Evolutionary conservation across 2,329 filamentous ascomycete species (phyloP), one percentile per base, ranked within the genome.

Genomic region (Colletotrichum chlorophyti): DNA sequence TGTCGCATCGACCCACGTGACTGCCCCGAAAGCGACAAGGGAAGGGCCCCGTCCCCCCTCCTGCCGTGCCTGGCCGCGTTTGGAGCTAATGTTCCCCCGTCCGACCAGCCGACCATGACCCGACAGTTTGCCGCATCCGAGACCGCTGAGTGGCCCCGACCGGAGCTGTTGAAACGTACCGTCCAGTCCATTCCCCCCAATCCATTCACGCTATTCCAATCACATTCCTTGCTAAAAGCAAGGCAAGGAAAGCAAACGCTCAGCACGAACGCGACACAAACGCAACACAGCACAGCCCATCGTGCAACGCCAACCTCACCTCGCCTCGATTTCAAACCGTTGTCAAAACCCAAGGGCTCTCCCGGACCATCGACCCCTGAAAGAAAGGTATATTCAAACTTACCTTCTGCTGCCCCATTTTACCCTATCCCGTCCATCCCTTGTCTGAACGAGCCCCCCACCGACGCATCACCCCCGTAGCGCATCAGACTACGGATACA

Each of bases 1-100:
- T 29, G 55, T 59, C 45, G 55, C 51, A 45, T 49, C 51, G 43
- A 38, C 55, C 55, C 55, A 59, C 55, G 55, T 59, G 55, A 59
- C 55, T 12, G 51, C n/a, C 15, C 51, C 26, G 38, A 29, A 31
- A 41, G 21, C 34, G 34, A 34, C 34, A 53, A 38, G 32, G 12
- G 24, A 35, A 24, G 21, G 31, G 34, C 34, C 10, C 34, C 34
- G 9, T 24, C 15, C n/a, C n/a, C n/a, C n/a, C n/a, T n/a, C n/a
- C n/a, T 24, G 47, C 37, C 27, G 37, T 32, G 35, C 14, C 48
- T 53, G 21, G 14, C 49, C 29, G 21, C 23, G 29, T 48, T 54
- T 48, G 55, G 49, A 15, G 21, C 51, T 40, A 59, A 38, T 50
- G 51, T 55, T 38, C 55, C 51, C 31, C 38, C 40, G 31, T 31